Percentiles rank a stretch among this genome's conserved stretches.
Conservation (phyloP, 805 yeast genomes). For the Monosporozyma solicola region DNA sequence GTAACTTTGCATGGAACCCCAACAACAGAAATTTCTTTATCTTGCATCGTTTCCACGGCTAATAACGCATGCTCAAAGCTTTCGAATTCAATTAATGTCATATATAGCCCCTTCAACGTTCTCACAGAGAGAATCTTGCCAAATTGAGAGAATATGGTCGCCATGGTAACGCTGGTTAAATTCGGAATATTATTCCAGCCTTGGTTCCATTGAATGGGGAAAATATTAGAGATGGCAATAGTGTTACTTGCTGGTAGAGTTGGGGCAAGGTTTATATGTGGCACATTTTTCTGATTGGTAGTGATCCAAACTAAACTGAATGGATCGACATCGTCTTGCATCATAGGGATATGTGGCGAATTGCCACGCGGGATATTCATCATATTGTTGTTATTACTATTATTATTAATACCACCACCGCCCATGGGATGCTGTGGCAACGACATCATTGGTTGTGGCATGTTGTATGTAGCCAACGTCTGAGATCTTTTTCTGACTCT, state of each 20-base stretch:
- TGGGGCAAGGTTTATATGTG: constrained; percentile 66
- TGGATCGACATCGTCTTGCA: constrained; percentile 52
- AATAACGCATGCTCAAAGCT: constrained; percentile 66
- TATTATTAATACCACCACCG: not conserved
- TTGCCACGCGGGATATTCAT: not conserved
- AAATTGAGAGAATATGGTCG: constrained; percentile 50
- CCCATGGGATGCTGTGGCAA: not conserved
- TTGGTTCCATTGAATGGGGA: constrained; percentile 41
- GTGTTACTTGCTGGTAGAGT: constrained; percentile 68
- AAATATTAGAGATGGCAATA: constrained; percentile 64
- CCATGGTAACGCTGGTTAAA: constrained; percentile 37
- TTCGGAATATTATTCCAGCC: constrained; percentile 37
- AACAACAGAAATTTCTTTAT: constrained; percentile 63
- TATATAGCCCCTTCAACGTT: constrained; percentile 41
- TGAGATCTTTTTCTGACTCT: constrained; percentile 9
- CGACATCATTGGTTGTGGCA: constrained; percentile 1
- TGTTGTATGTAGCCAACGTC: constrained; percentile 7
- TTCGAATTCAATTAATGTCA: constrained; percentile 64
- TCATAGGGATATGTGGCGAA: constrained; percentile 20
- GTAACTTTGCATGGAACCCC: constrained; percentile 70
- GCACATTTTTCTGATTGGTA: constrained; percentile 50
- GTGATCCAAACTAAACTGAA: constrained; percentile 52
- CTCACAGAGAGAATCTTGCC: constrained; percentile 55
- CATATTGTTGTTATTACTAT: not conserved
- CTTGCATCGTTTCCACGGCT: constrained; percentile 73